Base-by-base conservation (phyloP, 1,139 yeast genomes). In the Magnusiomyces tetraspermus region DNA sequence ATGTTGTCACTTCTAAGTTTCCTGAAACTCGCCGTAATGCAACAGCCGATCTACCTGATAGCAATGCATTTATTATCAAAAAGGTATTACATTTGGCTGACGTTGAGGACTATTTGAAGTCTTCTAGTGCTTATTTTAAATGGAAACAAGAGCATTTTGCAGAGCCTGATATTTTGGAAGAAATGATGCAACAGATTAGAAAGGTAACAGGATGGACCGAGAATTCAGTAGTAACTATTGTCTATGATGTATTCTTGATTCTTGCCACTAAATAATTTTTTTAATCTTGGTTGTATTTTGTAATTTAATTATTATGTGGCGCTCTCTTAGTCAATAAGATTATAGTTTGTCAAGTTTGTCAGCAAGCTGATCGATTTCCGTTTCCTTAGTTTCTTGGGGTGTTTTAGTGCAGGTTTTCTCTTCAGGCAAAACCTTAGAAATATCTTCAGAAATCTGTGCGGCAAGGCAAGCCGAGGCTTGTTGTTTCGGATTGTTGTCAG, bases 91-190 rank as follows among this genome's bases (percentile, higher is more conserved):
- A 77, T 1, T 61, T 85, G 55, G 62, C 59, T 5, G 74, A 73
- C 42, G 77, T 77, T 59, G 65, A 70, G 22, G 69, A 68, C 6
- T 82, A 84, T 60, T 71, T 82, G 40, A 71, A 73, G 49, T 82
- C 90, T 3, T 82, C 83, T 79, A 83, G 92, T 61, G 80, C 86
- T 5, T 81, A 81, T 62, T 86, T 82, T 63, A 71, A 73, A 15
- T 85, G 94, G 89, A 74, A 74, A 63, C 67, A 68, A 50, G 66
- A 59, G 30, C 64, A 71, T 58, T 66, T 70, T 0, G 51, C 37
- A 11, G 63, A 56, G 13, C 58, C 58, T 0, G 74, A 71, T 51
- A 55, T 66, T 2, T 60, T 60, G 2, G 72, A 68, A 41, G 63
- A 64, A 44, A 73, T 78, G 60, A 67, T 76, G 24, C 69, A 71